A percentile compares a stretch with the other conserved stretches of the same genome.
These are phyloP conservation scores for Zymoseptoria pseudotritici DNA, from an alignment of 2,329 filamentous ascomycete genomes.

Conservation along the genomic window DNA sequence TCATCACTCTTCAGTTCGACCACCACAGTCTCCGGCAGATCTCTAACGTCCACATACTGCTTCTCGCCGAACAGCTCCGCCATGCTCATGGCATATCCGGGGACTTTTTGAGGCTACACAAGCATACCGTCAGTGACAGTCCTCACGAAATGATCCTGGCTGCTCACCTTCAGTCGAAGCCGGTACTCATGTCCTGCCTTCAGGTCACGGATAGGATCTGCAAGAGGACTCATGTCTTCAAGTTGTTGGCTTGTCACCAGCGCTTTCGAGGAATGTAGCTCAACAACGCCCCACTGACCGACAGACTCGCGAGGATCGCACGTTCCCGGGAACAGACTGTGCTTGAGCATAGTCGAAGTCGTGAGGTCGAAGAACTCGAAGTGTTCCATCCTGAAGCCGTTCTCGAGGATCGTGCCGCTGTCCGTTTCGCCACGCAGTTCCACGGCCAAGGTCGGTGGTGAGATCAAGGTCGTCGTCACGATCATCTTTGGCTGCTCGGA, in stretches of 20 bases:
- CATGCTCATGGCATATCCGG: not conserved
- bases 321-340: not conserved
- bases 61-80: not conserved
- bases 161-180: not conserved
- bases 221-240: not conserved
- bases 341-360: not conserved
- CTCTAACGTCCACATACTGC: not conserved
- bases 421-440: constrained; percentile 1
- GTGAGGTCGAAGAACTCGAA: constrained; percentile 4
- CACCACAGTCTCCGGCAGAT: not conserved
- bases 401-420: not conserved
- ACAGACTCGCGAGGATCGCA: not conserved
- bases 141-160: not conserved
- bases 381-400: constrained; percentile 1
- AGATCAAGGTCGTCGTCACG: not conserved
- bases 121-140: not conserved
- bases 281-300: not conserved
- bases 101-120: not conserved
- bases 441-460: not conserved
- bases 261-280: not conserved
- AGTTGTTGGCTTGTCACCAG: not conserved
- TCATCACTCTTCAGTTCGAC: not conserved
- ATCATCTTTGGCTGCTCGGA: not conserved
- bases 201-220: not conserved
- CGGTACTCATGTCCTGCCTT: not conserved